Evolutionary conservation across 345 rosid species (phyloP), one percentile per base, ranked within the genome.

Genomic region (Carallia brachiata): DNA sequence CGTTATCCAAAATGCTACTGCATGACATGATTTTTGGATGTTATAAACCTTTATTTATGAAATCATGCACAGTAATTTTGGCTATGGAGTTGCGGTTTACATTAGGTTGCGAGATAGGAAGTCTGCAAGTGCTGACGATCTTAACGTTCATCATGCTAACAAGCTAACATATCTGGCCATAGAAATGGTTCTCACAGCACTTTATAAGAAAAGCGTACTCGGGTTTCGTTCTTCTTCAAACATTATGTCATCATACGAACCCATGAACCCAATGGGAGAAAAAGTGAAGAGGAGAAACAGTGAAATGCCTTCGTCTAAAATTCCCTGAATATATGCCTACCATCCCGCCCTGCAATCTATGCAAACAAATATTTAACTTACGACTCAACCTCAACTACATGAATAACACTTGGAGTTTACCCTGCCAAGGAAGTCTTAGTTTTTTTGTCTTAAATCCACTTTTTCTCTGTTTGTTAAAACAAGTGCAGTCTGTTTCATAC

Each of bases 341-440:
- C 58, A n/a, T 36, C 57, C 17, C 55, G 15, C 40, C 40, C 55
- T 28, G 40, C 23, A 30, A 27, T 44, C 39, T 30, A 63, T 19
- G 37, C 68, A 48, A 52, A 19, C 10, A 52, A 13, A 48, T 56
- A 13, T 17, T 58, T 62, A n/a, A 52, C 48, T 71, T 75, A 79
- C 56, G 79, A 56, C 47, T 82, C 82, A 36, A 86, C 69, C 73
- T 86, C 85, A 63, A 85, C 75, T 10, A 74, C 60, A 64, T 86
- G 90, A 47, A 82, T 67, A 32, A 32, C 34, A 1, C 4, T 2
- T 32, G 34, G 34, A 32, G 34, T 57, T 75, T 73, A 13, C 75
- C 88, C 71, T 78, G 84, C 67, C 84, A 80, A 0, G 91, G 86
- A 77, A 87, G 52, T 44, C 5, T 13, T 3, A 44, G 2, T 44